Conservation (phyloP, 805 yeast species). For the Torulaspora maleeae region DNA sequence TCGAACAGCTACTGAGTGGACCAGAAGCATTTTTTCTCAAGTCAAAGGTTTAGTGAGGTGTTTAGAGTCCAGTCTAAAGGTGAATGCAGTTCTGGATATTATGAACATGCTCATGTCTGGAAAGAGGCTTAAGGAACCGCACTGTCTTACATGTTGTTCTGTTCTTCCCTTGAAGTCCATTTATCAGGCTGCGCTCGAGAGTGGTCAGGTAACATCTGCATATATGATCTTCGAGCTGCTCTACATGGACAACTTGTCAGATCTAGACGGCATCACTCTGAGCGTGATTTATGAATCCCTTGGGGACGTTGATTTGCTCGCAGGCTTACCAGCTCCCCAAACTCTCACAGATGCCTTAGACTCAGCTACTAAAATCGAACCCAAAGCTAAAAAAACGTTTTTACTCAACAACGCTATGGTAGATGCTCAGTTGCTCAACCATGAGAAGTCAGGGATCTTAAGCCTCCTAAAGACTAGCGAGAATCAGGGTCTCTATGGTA, state of each 20-base stretch:
- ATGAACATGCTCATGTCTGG: slow-evolving; percentile 31
- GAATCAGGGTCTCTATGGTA: slow-evolving; percentile 52
- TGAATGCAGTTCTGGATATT: slow-evolving; percentile 21
- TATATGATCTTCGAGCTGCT: slow-evolving; percentile 37
- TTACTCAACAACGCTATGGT: slow-evolving; percentile 53
- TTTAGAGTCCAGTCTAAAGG: slow-evolving; percentile 11
- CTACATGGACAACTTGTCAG: slow-evolving; percentile 5
- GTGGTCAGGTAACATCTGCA: slow-evolving; percentile 31
- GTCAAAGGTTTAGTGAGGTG: slow-evolving; percentile 5
- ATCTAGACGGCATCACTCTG: slow-evolving; percentile 15
- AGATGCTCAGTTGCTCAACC: slow-evolving; percentile 40
- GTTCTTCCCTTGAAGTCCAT: slow-evolving; percentile 16
- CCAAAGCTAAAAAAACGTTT: slow-evolving; percentile 40
- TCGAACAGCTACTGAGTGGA: slow-evolving; percentile 15
- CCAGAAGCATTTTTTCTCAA: not conserved
- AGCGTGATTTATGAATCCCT: slow-evolving; percentile 46
- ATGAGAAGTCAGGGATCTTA: not conserved
- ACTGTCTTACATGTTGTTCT: slow-evolving; percentile 19
- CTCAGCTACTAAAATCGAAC: slow-evolving; percentile 35
- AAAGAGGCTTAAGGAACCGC: slow-evolving; percentile 12
- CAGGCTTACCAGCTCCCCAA: slow-evolving; percentile 60
- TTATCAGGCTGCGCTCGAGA: slow-evolving; percentile 11
- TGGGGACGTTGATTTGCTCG: slow-evolving; percentile 57
- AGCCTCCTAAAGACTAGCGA: slow-evolving; percentile 40
- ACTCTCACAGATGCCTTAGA: slow-evolving; percentile 49